Percentiles rank a stretch among this genome's conserved stretches.
Conservation (phyloP, 371 early-diverging fungal species). For the Apophysomyces elegans region DNA sequence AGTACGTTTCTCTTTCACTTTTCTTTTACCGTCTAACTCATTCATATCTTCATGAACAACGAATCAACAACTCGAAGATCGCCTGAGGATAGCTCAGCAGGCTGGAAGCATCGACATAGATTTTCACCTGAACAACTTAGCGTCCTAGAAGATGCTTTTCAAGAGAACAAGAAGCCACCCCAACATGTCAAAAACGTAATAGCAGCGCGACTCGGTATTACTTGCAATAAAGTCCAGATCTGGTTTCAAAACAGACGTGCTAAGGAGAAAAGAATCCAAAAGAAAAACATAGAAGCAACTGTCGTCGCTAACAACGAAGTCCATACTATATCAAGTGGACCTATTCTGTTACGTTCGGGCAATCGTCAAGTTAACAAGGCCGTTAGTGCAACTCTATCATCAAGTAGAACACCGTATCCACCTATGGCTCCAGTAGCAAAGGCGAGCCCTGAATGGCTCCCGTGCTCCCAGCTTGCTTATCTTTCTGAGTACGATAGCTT, state of each 20-base stretch:
- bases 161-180: background rate
- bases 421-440: too few species aligned
- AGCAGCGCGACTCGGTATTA: background rate
- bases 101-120: background rate
- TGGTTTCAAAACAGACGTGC: conserved; percentile 22
- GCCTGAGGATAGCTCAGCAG: background rate
- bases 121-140: conserved; percentile 1
- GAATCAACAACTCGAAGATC: background rate
- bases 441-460: too few species aligned
- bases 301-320: background rate
- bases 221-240: conserved; percentile 2
- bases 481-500: background rate
- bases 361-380: too few species aligned
- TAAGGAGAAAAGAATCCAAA: conserved; percentile 7
- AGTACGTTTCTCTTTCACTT: background rate
- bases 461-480: too few species aligned
- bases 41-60: background rate
- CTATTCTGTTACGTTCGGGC: background rate
- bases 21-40: background rate
- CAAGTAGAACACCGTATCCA: too few species aligned
- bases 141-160: conserved; percentile 6
- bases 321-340: background rate
- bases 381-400: too few species aligned
- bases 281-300: background rate
- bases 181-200: background rate